Base-by-base conservation (phyloP, 1,139 yeast species). In the Diutina pseudorugosa region DNA sequence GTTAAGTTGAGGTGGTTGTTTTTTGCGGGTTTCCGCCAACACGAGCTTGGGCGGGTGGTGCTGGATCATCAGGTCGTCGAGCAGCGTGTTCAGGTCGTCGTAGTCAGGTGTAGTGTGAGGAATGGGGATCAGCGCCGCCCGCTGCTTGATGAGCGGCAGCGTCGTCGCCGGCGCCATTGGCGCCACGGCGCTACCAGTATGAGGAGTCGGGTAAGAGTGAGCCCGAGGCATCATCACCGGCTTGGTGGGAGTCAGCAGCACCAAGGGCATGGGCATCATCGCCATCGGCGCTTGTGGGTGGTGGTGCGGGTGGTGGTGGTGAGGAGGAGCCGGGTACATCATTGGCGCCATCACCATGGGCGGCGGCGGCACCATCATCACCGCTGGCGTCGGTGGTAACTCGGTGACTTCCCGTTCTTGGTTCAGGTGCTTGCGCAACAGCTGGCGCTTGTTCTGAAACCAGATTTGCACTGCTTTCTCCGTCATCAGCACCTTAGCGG, bases 401-500 rank as follows among this genome's bases (percentile, higher is more conserved):
- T 69, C 76, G 3, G 76, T 71, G 51, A 74, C 64, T 60, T 75
- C 79, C 59, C 65, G 70, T 57, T 75, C 78, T 53, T 61, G 65
- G 54, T 65, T 62, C 57, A 70, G 77, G 60, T 80, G 83, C n/a
- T 45, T 45, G 58, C 94, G 80, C 58, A 83, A 69, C 47, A 90
- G 79, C 70, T 93, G 98, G 67, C 98, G 82, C 66, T 83, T 86
- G 68, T 93, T 93, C 69, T 93, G 98, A 69, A 93, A 93, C 98
- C 98, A 93, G 58, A 93, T 89, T 69, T 93, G 98, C 33, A 93
- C 95, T 1, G 97, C 95, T 66, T 90, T 90, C 65, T 90, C 97
- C n/a, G 93, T 80, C 98, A 91, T 93, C 57, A 82, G 81, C 47
- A 93, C 95, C 57, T 75, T 79, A 41, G 71, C 67, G 16, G 97